These are phyloP conservation scores for Rhynchosporium agropyri DNA, from an alignment of 2,329 filamentous ascomycete genomes.

Conservation along the genomic window DNA sequence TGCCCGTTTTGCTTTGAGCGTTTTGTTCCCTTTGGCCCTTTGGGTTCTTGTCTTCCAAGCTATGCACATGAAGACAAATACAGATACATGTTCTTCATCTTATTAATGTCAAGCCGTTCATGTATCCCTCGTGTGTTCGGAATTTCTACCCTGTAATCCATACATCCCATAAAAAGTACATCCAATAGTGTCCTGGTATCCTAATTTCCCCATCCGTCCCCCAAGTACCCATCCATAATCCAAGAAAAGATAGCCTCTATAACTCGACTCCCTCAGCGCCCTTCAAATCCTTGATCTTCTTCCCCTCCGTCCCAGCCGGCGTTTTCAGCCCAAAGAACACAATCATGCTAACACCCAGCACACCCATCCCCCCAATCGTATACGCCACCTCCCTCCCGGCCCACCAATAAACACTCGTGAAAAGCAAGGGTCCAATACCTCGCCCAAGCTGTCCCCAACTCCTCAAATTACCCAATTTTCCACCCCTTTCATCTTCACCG, in stretches of 20 bases:
- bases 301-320: slow-evolving; percentile 35
- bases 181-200: not conserved
- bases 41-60: not conserved
- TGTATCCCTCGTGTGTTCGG: not conserved
- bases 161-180: not conserved
- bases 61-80: slow-evolving; percentile 5
- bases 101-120: not conserved
- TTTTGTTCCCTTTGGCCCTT: not conserved
- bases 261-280: slow-evolving; percentile 26
- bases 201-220: not conserved
- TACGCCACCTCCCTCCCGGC: slow-evolving; percentile 88
- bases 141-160: not conserved
- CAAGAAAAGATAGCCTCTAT: slow-evolving; percentile 15
- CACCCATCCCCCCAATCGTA: slow-evolving; percentile 75
- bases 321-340: slow-evolving; percentile 71
- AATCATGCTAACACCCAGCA: slow-evolving; percentile 70
- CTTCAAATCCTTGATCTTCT: slow-evolving; percentile 37
- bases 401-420: slow-evolving; percentile 99
- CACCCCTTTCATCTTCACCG: slow-evolving; percentile 75
- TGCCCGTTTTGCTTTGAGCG: not conserved
- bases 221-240: not conserved
- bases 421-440: slow-evolving; percentile 82
- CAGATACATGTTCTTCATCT: not conserved
- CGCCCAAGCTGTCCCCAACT: slow-evolving; percentile 85
- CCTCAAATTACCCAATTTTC: slow-evolving; percentile 82